Evolutionary conservation across 192 early-diverging fungal species (phyloP).

Genomic region (Podila epigama): DNA sequence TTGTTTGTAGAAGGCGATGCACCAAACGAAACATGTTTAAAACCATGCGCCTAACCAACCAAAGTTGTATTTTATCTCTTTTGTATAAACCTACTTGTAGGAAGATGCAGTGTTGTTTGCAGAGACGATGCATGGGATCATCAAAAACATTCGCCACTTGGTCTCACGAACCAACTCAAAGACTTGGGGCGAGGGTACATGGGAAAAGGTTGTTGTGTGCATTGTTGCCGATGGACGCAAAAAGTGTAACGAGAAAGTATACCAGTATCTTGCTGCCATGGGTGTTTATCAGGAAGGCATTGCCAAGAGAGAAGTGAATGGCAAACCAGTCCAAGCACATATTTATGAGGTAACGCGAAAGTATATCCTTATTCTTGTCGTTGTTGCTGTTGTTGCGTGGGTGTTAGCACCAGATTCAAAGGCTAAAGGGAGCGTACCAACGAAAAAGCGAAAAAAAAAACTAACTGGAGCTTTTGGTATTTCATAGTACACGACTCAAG

Average conservation of each 20-base stretch:
- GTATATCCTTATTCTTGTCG: neutral
- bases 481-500: conserved; percentile 82
- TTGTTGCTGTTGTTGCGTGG: neutral
- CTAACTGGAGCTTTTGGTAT: neutral
- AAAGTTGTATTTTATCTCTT: conserved; percentile 1
- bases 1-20: conserved; percentile 1
- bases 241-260: conserved; percentile 43
- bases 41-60: neutral
- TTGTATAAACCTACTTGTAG: conserved; percentile 17
- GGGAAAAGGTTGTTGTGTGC: conserved; percentile 76
- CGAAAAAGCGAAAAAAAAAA: neutral
- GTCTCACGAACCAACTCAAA: conserved; percentile 59
- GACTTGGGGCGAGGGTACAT: conserved; percentile 66
- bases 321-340: conserved; percentile 76
- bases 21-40: neutral
- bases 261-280: conserved; percentile 63
- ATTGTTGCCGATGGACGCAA: conserved; percentile 76
- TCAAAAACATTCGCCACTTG: conserved; percentile 72
- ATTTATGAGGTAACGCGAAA: conserved; percentile 71
- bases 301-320: conserved; percentile 72
- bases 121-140: conserved; percentile 66
- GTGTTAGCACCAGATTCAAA: neutral
- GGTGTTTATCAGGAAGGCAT: conserved; percentile 70
- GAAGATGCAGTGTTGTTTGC: conserved; percentile 70
- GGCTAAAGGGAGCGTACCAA: neutral